Base-by-base conservation (phyloP, 352 stramenopile species). In the Globisporangium cederbergense region DNA sequence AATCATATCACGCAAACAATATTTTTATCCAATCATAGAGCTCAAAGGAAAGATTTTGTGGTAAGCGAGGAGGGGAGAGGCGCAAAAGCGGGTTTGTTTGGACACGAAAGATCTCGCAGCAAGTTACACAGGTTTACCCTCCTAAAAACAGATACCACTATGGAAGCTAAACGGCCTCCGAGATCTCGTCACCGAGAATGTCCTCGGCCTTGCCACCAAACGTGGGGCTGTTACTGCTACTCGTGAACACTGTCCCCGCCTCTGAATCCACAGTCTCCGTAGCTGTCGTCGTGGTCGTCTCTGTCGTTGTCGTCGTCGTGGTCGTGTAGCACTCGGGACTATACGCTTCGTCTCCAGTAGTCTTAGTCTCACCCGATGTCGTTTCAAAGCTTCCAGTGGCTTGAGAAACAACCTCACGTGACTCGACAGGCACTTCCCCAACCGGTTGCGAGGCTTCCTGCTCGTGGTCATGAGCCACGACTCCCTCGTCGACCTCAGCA, bases 151-250 rank as follows among this genome's bases (percentile, higher is more conserved):
- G 14, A 18, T n/a, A 32, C 10, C 20, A 20, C 3, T 6, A 53
- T n/a, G 4, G 13, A 34, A 18, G 47, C 46, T 61, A 86, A 8
- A 88, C 79, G 6, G 79, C 74, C 32, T 88, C 79, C 0, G 68
- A 83, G 63, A 88, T 85, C 62, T 88, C 79, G 49, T 88, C 79
- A 30, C 85, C 58, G 13, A 88, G 73, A 46, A 86, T 75, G 32
- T 74, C 71, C 50, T 83, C 77, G 57, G 78, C 75, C 59, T 76
- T 85, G 64, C 81, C 73, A 20, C 73, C 75, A 53, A n/a, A n/a
- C 52, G 7, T 20, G 32, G 16, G 36, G 28, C 50, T 57, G 28
- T 28, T 56, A 28, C 25, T 55, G 16, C 28, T 56, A 28, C 28
- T 20, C 14, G 16, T 42, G 7, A 57, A n/a, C 14, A 42, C 16